Conservation (phyloP, 495 filamentous ascomycete species). For the Daldinia loculata region DNA sequence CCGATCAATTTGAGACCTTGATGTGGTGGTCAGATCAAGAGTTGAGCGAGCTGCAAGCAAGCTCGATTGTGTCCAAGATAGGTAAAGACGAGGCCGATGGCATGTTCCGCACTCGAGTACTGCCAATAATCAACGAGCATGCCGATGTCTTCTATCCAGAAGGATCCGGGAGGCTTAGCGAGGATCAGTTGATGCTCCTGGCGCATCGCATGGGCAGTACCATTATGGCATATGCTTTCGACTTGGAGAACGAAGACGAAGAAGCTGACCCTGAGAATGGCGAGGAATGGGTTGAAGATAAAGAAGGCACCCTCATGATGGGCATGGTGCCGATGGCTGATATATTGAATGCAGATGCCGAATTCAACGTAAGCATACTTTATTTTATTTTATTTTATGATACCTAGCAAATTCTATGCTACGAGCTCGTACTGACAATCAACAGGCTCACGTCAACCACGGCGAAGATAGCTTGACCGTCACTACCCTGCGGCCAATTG, state of each 20-base stretch:
- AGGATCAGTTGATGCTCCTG: slow-evolving; percentile 64
- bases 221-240: slow-evolving; percentile 97
- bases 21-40: slow-evolving; percentile 88
- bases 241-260: slow-evolving; percentile 66
- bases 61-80: slow-evolving; percentile 78
- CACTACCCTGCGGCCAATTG: slow-evolving; percentile 70
- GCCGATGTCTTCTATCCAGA: slow-evolving; percentile 60
- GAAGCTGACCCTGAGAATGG: slow-evolving; percentile 65
- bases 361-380: slow-evolving; percentile 64
- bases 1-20: slow-evolving; percentile 79
- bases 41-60: slow-evolving; percentile 77
- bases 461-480: slow-evolving; percentile 70
- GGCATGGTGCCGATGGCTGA: slow-evolving; percentile 95
- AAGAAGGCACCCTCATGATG: slow-evolving; percentile 70
- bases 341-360: slow-evolving; percentile 89
- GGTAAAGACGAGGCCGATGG: slow-evolving; percentile 76
- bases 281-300: slow-evolving; percentile 72
- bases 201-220: slow-evolving; percentile 83
- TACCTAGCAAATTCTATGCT: slow-evolving; percentile 1
- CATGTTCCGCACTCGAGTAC: slow-evolving; percentile 68
- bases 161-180: slow-evolving; percentile 49
- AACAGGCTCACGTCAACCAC: slow-evolving; percentile 73
- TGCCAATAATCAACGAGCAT: slow-evolving; percentile 62
- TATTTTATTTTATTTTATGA: too few species aligned
- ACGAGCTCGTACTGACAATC: slow-evolving; percentile 29